A percentile compares a stretch with the other conserved stretches of the same genome.
These are phyloP conservation scores for Coemansia interrupta DNA, from an alignment of 192 early-diverging fungal genomes.

Conservation along the genomic window DNA sequence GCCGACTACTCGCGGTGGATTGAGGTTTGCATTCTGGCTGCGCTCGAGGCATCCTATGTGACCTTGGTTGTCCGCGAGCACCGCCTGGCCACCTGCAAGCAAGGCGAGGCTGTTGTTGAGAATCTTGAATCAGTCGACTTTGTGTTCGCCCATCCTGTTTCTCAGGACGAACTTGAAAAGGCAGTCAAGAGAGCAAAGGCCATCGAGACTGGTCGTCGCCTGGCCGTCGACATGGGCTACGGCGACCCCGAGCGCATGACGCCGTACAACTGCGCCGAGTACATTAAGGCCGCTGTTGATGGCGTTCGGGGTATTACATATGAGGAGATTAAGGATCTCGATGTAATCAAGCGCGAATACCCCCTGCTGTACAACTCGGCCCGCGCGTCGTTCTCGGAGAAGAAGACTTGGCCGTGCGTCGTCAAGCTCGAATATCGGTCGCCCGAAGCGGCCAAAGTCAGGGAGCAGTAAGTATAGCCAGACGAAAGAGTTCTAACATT, in stretches of 20 bases:
- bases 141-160: constrained; percentile 34
- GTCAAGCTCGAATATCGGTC: constrained; percentile 61
- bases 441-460: constrained; percentile 64
- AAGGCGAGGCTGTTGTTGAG: constrained; percentile 48
- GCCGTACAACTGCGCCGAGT: constrained; percentile 67
- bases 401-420: constrained; percentile 47
- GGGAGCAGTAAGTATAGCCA: constrained; percentile 60
- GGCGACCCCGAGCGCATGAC: constrained; percentile 87
- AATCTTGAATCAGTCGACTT: constrained; percentile 62
- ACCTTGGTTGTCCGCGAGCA: constrained; percentile 81
- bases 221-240: constrained; percentile 77
- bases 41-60: constrained; percentile 68
- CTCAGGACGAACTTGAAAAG: constrained; percentile 16
- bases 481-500: background rate
- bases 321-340: constrained; percentile 65
- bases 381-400: constrained; percentile 59
- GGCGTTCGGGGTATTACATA: constrained; percentile 55
- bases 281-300: constrained; percentile 64
- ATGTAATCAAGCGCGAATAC: constrained; percentile 71
- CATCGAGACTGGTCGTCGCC: constrained; percentile 70
- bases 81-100: constrained; percentile 21
- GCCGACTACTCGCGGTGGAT: constrained; percentile 67
- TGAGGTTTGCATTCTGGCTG: constrained; percentile 71
- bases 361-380: constrained; percentile 79
- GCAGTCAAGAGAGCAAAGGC: constrained; percentile 59